Percentiles rank a stretch among this genome's conserved stretches.
These are phyloP conservation scores for Rhododendron griersonianum DNA, from an alignment of 148 eudicot species.

Conservation along the genomic window DNA sequence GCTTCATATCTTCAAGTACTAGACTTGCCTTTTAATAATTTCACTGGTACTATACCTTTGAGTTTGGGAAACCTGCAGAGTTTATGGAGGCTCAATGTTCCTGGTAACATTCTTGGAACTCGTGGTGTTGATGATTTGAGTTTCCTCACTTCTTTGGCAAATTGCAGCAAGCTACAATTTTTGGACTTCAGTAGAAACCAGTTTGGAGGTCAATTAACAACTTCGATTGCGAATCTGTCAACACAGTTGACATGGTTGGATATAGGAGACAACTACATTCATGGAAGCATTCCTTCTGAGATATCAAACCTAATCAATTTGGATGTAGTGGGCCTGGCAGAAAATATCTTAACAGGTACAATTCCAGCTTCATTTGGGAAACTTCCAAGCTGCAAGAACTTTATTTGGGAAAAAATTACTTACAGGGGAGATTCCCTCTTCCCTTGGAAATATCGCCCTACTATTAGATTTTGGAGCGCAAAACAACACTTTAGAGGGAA, in stretches of 20 bases:
- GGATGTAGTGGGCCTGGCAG: background rate
- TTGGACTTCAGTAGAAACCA: conserved; percentile 20
- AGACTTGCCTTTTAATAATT: conserved; percentile 17
- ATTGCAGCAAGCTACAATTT: conserved; percentile 24
- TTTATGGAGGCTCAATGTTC: conserved; percentile 20
- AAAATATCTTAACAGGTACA: background rate
- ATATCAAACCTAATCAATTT: conserved; percentile 21
- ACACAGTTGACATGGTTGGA: conserved; percentile 18
- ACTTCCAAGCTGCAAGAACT: background rate
- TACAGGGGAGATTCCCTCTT: background rate
- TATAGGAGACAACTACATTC: conserved; percentile 13
- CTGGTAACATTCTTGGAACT: conserved; percentile 21
- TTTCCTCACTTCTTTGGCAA: conserved; percentile 24
- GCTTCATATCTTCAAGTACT: background rate
- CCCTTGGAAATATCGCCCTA: background rate
- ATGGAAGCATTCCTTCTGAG: conserved; percentile 27
- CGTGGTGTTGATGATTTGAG: conserved; percentile 14
- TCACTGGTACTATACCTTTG: conserved; percentile 23
- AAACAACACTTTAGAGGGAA: background rate
- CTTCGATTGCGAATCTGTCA: conserved; percentile 28
- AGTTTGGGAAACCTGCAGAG: conserved; percentile 18
- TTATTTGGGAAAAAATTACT: background rate
- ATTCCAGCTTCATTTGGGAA: background rate
- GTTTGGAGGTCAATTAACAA: conserved; percentile 22
- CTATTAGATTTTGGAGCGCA: background rate